phyloP scores from a whole-genome alignment of 139 green algal species.

The Volvox reticuliferus region DNA sequence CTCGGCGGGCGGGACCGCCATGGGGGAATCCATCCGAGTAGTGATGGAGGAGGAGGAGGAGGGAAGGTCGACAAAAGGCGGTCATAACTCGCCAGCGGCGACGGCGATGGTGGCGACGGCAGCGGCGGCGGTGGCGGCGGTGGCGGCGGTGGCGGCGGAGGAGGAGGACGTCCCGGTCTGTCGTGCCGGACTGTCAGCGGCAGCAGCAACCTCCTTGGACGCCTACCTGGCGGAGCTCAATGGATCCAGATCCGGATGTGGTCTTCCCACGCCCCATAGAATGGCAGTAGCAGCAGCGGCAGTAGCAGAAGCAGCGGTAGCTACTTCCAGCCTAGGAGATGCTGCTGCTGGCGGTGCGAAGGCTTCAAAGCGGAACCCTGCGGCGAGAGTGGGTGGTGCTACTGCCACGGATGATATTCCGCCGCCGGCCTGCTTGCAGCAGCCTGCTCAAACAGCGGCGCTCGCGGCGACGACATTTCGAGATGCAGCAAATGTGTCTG shows the following conservation, averaged over 20 bases:
- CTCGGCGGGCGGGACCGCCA: too few species aligned
- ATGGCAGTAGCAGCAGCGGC: too few species aligned
- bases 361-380: not conserved
- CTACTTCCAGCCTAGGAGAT: not conserved
- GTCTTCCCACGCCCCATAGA: too few species aligned
- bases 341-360: not conserved
- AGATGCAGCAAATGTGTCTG: not conserved
- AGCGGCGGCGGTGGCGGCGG: not conserved
- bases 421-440: not conserved
- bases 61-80: too few species aligned
- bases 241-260: not conserved
- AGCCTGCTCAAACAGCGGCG: not conserved
- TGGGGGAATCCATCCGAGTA: too few species aligned
- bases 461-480: not conserved
- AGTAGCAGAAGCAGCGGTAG: not conserved
- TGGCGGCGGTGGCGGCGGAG: not conserved
- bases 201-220: not conserved
- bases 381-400: not conserved
- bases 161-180: too few species aligned
- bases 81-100: too few species aligned
- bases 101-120: too few species aligned
- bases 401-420: not conserved
- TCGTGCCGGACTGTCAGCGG: not conserved
- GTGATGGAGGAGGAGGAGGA: not conserved
- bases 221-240: not conserved